phyloP scores from a whole-genome alignment of 352 stramenopile species.

The Globisporangium sylvaticum region DNA sequence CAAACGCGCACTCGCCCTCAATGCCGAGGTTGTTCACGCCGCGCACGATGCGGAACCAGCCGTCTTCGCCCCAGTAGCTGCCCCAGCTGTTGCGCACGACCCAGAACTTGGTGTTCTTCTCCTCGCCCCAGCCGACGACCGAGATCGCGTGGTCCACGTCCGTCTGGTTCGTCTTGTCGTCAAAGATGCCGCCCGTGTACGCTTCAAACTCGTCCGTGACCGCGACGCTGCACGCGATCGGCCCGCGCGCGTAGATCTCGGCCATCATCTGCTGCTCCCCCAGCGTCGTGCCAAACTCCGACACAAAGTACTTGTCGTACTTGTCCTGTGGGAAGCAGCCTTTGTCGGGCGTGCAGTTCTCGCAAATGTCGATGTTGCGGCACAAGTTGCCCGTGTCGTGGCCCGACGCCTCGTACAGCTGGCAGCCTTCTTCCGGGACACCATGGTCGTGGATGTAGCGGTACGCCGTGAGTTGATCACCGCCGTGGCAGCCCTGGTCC shows the following conservation, averaged over 20 bases:
- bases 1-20: constrained; percentile 92
- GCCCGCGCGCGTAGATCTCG: constrained; percentile 95
- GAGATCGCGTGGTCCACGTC: constrained; percentile 91
- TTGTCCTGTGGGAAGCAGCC: constrained; percentile 87
- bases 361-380: constrained; percentile 86
- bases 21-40: constrained; percentile 92
- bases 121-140: constrained; percentile 94
- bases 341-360: constrained; percentile 85
- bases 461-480: constrained; percentile 90
- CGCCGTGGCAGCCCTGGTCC: constrained; percentile 90
- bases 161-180: constrained; percentile 83
- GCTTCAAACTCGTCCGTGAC: constrained; percentile 85
- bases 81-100: constrained; percentile 96
- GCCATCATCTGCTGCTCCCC: constrained; percentile 93
- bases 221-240: constrained; percentile 92
- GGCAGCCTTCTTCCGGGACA: constrained; percentile 93
- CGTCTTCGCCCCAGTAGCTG: constrained; percentile 93
- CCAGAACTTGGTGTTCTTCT: constrained; percentile 90
- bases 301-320: constrained; percentile 95
- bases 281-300: constrained; percentile 91
- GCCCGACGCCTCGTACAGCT: constrained; percentile 90
- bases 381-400: constrained; percentile 90
- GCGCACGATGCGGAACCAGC: constrained; percentile 92
- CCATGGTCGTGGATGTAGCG: constrained; percentile 89
- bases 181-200: constrained; percentile 93